Percentiles rank a stretch among this genome's conserved stretches.
Evolutionary conservation across 192 early-diverging fungal species (phyloP).

Genomic region (Gryganskiella cystojenkinii): DNA sequence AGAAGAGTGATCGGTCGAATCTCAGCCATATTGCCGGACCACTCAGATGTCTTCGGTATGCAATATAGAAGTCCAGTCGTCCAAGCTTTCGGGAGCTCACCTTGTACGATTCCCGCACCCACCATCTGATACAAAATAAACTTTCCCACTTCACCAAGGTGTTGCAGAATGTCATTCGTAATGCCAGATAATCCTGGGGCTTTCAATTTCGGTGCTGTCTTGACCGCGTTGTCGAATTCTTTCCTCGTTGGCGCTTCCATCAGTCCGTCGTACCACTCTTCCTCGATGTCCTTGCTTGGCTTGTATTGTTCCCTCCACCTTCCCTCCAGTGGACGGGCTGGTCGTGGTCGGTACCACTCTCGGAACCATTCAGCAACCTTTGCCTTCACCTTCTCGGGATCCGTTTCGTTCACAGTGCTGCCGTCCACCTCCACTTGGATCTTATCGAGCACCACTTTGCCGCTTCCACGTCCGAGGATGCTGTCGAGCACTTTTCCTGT

Average conservation of each 20-base stretch:
- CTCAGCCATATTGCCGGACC: constrained; percentile 1
- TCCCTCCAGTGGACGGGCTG: background rate
- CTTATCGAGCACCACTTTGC: no score
- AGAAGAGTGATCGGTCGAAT: background rate
- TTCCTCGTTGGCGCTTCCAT: no score
- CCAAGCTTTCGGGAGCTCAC: background rate
- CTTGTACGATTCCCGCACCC: background rate
- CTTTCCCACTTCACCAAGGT: background rate
- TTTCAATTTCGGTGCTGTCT: background rate
- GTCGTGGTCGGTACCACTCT: background rate
- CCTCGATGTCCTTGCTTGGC: no score
- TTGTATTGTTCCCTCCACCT: no score
- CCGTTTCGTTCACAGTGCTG: no score
- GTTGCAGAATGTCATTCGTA: background rate
- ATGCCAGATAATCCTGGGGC: constrained; percentile 15
- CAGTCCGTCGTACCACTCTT: no score
- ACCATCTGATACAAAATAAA: constrained; percentile 4
- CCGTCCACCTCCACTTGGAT: no score
- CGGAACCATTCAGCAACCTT: no score
- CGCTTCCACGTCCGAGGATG: no score
- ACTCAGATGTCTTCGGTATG: background rate
- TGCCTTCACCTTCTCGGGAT: no score
- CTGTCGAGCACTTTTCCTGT: no score
- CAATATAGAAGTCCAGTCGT: background rate
- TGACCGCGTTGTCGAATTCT: no score